These are phyloP conservation scores for Sonneratia alba DNA, from an alignment of 345 rosid genomes.

Conservation along the genomic window DNA sequence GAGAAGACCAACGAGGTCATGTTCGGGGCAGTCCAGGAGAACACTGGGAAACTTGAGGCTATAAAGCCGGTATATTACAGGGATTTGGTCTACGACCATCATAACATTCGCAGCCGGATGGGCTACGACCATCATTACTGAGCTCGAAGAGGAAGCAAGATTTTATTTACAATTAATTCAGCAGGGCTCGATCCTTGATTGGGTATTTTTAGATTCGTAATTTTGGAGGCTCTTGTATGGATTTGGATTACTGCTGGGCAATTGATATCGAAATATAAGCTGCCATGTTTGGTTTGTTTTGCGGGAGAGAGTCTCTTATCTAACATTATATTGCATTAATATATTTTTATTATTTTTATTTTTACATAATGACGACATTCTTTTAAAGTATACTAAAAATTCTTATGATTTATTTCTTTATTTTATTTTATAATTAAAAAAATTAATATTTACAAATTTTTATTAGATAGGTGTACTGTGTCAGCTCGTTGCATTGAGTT, in stretches of 20 bases:
- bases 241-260: background rate
- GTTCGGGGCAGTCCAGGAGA: constrained; percentile 86
- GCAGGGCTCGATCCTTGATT: background rate
- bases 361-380: too few relatives aligned
- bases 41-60: constrained; percentile 31
- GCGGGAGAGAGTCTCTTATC: too few relatives aligned
- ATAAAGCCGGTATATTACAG: constrained; percentile 51
- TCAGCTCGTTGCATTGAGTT: background rate
- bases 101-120: constrained; percentile 34
- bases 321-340: too few relatives aligned
- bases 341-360: too few relatives aligned
- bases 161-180: background rate
- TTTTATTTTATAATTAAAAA: too few relatives aligned
- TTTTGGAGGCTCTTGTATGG: background rate
- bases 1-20: constrained; percentile 77
- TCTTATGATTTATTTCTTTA: too few relatives aligned
- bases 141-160: background rate
- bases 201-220: background rate
- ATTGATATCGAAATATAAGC: background rate
- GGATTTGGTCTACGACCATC: constrained; percentile 33
- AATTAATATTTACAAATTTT: too few relatives aligned
- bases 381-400: too few relatives aligned
- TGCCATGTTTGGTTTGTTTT: background rate
- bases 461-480: too few relatives aligned
- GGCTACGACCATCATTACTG: constrained; percentile 38